phyloP scores from a whole-genome alignment of 2,329 filamentous ascomycete genomes.

The Aspergillus thermomutatus region DNA sequence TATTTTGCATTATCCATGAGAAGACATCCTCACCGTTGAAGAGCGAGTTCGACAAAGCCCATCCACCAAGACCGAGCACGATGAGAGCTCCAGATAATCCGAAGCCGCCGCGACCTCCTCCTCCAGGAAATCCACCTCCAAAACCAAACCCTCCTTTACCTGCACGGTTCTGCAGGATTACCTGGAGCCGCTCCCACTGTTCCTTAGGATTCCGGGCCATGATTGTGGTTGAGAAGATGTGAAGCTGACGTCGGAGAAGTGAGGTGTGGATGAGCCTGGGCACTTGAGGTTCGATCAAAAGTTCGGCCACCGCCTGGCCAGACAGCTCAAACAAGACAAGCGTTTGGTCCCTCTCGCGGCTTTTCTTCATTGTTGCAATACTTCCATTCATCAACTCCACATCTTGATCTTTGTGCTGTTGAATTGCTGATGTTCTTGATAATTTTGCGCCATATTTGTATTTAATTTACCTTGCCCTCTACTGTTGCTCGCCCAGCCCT shows the following conservation, averaged over 20 bases:
- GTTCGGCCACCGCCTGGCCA: conserved; percentile 26
- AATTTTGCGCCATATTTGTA: not conserved
- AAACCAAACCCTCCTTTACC: conserved; percentile 47
- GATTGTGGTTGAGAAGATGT: conserved; percentile 24
- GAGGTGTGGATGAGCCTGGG: conserved; percentile 24
- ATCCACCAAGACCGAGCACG: conserved; percentile 47
- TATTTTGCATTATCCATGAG: not conserved
- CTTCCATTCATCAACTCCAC: not conserved
- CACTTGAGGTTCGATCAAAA: conserved; percentile 18
- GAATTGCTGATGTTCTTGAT: not conserved
- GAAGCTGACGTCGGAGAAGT: conserved; percentile 21
- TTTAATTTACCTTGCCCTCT: not conserved
- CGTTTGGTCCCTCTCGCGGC: not conserved
- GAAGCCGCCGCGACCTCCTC: conserved; percentile 52
- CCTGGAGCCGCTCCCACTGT: conserved; percentile 63
- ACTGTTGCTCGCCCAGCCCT: not conserved
- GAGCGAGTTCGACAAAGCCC: conserved; percentile 54
- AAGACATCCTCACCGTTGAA: conserved; percentile 58
- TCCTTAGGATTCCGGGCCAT: conserved; percentile 59
- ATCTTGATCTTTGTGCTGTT: not conserved
- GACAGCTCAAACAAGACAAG: conserved; percentile 1
- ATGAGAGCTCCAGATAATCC: conserved; percentile 54
- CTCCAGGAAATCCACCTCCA: conserved; percentile 47
- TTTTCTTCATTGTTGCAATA: not conserved
- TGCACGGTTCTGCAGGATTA: conserved; percentile 54